Conservation (phyloP, 108 stramenopile species). For the Parmales sp. region DNA sequence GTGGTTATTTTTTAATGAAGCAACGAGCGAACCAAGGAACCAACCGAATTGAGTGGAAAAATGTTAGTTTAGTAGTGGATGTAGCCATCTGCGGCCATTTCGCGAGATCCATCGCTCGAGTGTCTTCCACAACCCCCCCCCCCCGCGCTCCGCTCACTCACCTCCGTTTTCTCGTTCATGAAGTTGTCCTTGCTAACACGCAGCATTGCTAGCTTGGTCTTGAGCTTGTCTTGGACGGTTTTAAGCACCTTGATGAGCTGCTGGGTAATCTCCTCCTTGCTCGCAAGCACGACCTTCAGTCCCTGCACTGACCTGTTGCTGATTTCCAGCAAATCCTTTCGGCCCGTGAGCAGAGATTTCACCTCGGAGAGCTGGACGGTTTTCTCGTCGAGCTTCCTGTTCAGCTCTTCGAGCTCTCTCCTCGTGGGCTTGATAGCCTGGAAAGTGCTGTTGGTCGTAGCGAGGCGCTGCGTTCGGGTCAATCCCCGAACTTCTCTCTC, state of each 20-base stretch:
- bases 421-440: slow-evolving; percentile 10
- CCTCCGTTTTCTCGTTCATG: slow-evolving; percentile 1
- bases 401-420: slow-evolving; percentile 2
- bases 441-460: not conserved
- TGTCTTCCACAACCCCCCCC: too few species aligned
- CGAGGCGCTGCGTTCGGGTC: not conserved
- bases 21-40: too few species aligned
- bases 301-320: not conserved
- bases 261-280: not conserved
- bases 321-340: not conserved
- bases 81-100: too few species aligned
- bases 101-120: too few species aligned
- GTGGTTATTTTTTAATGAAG: too few species aligned
- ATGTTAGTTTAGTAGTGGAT: too few species aligned
- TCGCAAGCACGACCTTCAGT: not conserved
- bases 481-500: not conserved
- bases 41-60: too few species aligned
- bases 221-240: slow-evolving; percentile 5
- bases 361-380: not conserved
- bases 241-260: not conserved
- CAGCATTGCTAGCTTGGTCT: not conserved
- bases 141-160: too few species aligned
- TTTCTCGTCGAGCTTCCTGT: not conserved
- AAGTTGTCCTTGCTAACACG: slow-evolving; percentile 1
- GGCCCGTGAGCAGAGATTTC: not conserved